Conservation (phyloP, 345 rosid genomes). For the Aquilaria malaccensis region DNA sequence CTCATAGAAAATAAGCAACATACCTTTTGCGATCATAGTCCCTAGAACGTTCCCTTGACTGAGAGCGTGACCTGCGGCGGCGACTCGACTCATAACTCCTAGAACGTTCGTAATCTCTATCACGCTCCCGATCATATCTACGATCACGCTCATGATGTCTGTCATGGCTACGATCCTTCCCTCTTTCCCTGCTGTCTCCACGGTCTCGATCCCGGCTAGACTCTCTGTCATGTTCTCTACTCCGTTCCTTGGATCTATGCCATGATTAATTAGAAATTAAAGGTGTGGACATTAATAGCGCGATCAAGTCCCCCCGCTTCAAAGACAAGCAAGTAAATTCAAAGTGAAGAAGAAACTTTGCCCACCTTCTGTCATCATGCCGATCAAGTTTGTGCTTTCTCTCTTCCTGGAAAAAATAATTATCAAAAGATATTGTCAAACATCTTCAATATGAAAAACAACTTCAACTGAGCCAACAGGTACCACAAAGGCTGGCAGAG, state of each 20-base stretch:
- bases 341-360: not conserved
- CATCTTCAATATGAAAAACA: conserved; percentile 7
- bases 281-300: not conserved
- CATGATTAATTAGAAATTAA: not conserved
- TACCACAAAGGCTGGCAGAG: not conserved
- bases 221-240: conserved; percentile 47
- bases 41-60: conserved; percentile 70
- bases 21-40: conserved; percentile 90
- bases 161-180: conserved; percentile 75
- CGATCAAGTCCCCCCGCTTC: too few relatives aligned
- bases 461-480: conserved; percentile 5
- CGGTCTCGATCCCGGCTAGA: conserved; percentile 56
- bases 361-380: conserved; percentile 44
- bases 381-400: conserved; percentile 63
- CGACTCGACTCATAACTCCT: conserved; percentile 81
- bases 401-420: conserved; percentile 59
- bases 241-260: conserved; percentile 70
- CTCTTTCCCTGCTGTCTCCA: conserved; percentile 70
- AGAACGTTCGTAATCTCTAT: conserved; percentile 56
- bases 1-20: not conserved
- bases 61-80: conserved; percentile 71
- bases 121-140: conserved; percentile 55
- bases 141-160: conserved; percentile 71
- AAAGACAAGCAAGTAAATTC: not conserved
- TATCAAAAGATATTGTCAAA: conserved; percentile 22